Evolutionary conservation across 805 yeast genomes (phyloP).

Genomic region (Barnettozyma pratensis): DNA sequence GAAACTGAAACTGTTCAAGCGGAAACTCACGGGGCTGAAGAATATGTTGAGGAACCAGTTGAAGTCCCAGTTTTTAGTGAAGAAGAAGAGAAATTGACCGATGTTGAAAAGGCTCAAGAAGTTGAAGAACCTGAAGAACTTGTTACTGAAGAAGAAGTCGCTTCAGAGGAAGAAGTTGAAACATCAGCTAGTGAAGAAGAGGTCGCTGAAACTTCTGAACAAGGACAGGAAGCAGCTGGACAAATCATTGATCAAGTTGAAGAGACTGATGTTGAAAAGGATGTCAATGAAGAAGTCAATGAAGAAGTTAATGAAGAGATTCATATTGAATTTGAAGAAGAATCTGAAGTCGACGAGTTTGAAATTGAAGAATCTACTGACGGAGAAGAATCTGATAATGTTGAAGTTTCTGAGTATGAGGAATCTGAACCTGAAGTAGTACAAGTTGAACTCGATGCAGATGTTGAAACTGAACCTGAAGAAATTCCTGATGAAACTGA

Average conservation of each 20-base stretch:
- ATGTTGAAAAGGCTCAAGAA: not conserved
- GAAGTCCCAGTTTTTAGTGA: not conserved
- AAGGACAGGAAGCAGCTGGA: too few relatives aligned
- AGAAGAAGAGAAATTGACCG: not conserved
- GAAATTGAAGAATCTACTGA: not conserved
- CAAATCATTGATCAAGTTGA: not conserved
- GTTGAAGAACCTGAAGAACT: not conserved
- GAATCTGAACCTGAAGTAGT: not conserved
- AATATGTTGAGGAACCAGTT: not conserved
- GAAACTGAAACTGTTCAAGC: not conserved
- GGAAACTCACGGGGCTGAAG: not conserved
- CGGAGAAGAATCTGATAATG: not conserved
- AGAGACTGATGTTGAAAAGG: not conserved
- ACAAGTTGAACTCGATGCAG: not conserved
- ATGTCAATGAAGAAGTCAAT: too few relatives aligned
- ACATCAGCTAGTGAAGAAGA: not conserved
- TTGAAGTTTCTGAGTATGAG: not conserved
- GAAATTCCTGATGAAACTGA: not conserved
- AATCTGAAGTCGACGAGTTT: not conserved
- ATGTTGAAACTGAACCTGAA: slow-evolving; percentile 3
- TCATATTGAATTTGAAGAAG: not conserved
- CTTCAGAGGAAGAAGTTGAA: not conserved
- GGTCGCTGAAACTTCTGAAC: too few relatives aligned
- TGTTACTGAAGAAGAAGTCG: not conserved
- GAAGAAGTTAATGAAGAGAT: too few relatives aligned